Percentiles rank a stretch among this genome's conserved stretches.
Conservation (phyloP, 23 red algal species). For the Cyanidioschyzon merolae region DNA sequence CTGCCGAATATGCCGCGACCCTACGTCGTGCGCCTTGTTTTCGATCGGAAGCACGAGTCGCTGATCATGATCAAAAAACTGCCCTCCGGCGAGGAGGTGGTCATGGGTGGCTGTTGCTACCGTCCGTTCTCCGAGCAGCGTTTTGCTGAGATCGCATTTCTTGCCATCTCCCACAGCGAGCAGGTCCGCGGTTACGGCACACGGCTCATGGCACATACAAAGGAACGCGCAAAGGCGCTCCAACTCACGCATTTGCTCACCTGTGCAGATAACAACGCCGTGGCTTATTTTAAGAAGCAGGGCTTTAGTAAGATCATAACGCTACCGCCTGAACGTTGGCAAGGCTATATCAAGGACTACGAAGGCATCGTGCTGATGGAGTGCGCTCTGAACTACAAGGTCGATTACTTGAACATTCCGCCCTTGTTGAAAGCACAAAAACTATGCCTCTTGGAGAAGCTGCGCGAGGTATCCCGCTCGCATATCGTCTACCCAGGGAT, state of each 20-base stretch:
- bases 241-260: conserved; percentile 82
- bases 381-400: conserved; percentile 65
- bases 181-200: conserved; percentile 95
- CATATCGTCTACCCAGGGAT: conserved; percentile 94
- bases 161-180: conserved; percentile 90
- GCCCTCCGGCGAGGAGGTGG: conserved; percentile 50
- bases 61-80: conserved; percentile 56
- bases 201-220: conserved; percentile 90
- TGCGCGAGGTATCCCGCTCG: conserved; percentile 74
- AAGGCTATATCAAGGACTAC: conserved; percentile 99
- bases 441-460: conserved; percentile 71
- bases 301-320: conserved; percentile 98
- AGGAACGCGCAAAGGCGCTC: conserved; percentile 75
- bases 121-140: conserved; percentile 77
- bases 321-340: conserved; percentile 71
- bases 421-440: conserved; percentile 91
- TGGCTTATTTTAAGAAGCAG: conserved; percentile 99
- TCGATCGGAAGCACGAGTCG: conserved; percentile 96
- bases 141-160: conserved; percentile 92
- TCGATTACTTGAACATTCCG: conserved; percentile 96
- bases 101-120: conserved; percentile 99
- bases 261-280: conserved; percentile 97
- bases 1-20: conserved; percentile 97
- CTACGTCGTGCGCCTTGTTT: conserved; percentile 88
- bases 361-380: conserved; percentile 96